Conservation (phyloP, 345 rosid species). For the Syzygium grande region DNA sequence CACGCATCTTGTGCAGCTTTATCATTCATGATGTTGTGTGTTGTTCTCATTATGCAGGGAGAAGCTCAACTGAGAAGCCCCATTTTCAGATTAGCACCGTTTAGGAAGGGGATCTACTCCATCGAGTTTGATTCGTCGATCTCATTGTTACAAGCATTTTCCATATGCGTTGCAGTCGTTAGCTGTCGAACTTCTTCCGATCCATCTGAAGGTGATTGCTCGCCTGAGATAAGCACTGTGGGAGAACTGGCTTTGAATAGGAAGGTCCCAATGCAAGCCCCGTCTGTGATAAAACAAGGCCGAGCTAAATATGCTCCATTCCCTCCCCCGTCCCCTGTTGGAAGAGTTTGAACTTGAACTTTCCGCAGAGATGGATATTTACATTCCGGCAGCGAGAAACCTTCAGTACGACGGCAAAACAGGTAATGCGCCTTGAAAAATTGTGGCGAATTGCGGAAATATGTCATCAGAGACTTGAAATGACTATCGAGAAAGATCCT, state of each 20-base stretch:
- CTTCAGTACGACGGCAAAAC: neutral
- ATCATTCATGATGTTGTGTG: neutral
- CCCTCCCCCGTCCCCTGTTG: conserved; percentile 82
- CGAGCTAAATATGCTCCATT: conserved; percentile 44
- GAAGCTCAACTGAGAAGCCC: conserved; percentile 23
- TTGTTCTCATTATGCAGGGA: conserved; percentile 13
- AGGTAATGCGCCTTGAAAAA: neutral
- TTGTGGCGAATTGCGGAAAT: neutral
- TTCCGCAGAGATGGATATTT: neutral
- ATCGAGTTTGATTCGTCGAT: conserved; percentile 56
- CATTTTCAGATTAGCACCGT: conserved; percentile 43
- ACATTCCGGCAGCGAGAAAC: neutral
- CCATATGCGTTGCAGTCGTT: conserved; percentile 42
- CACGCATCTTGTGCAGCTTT: neutral
- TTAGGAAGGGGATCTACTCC: conserved; percentile 48
- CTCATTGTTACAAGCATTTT: conserved; percentile 65
- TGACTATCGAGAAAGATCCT: neutral
- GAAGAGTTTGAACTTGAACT: conserved; percentile 40
- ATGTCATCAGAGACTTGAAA: neutral
- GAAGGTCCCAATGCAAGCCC: conserved; percentile 4
- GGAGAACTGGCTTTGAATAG: conserved; percentile 11
- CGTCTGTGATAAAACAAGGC: conserved; percentile 1
- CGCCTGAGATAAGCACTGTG: conserved; percentile 8
- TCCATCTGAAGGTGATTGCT: conserved; percentile 7
- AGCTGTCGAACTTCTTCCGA: conserved; percentile 27